phyloP scores from a whole-genome alignment of 2,329 filamentous ascomycete species.

The Pleurostoma richardsiae region DNA sequence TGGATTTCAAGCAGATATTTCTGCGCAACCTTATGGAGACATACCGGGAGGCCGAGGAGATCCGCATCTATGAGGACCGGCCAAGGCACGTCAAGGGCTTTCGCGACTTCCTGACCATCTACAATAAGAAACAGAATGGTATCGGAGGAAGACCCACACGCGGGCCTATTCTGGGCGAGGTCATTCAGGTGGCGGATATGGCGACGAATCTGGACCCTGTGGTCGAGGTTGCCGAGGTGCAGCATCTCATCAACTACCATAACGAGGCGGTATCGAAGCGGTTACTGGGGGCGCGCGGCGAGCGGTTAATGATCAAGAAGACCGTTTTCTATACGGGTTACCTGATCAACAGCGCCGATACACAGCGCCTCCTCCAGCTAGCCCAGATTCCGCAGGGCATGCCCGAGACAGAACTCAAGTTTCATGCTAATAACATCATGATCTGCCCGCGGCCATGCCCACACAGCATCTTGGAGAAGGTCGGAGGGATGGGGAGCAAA shows the following conservation, averaged over 20 bases:
- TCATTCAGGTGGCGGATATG: constrained; percentile 79
- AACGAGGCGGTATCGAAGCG: constrained; percentile 55
- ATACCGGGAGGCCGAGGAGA: constrained; percentile 76
- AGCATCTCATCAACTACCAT: constrained; percentile 84
- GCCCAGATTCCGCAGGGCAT: constrained; percentile 57
- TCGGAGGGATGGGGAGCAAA: constrained; percentile 81
- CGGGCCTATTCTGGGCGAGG: constrained; percentile 67
- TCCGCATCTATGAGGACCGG: constrained; percentile 69
- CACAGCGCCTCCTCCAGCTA: constrained; percentile 66
- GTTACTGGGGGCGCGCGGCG: constrained; percentile 23
- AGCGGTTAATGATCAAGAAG: constrained; percentile 69
- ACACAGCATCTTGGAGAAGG: constrained; percentile 68
- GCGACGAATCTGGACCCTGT: constrained; percentile 71
- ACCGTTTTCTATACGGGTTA: constrained; percentile 92
- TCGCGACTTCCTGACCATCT: constrained; percentile 73
- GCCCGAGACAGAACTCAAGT: constrained; percentile 67
- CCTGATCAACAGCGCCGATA: constrained; percentile 68
- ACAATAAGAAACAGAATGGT: constrained; percentile 57
- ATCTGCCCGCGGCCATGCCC: constrained; percentile 78
- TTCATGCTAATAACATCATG: constrained; percentile 84
- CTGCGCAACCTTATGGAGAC: constrained; percentile 79
- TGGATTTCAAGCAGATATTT: constrained; percentile 88
- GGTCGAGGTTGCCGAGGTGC: constrained; percentile 75
- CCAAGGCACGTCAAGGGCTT: constrained; percentile 72
- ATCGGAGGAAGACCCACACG: constrained; percentile 48